Base-by-base conservation (phyloP, 192 early-diverging fungal genomes). In the Coemansia sp. region DNA sequence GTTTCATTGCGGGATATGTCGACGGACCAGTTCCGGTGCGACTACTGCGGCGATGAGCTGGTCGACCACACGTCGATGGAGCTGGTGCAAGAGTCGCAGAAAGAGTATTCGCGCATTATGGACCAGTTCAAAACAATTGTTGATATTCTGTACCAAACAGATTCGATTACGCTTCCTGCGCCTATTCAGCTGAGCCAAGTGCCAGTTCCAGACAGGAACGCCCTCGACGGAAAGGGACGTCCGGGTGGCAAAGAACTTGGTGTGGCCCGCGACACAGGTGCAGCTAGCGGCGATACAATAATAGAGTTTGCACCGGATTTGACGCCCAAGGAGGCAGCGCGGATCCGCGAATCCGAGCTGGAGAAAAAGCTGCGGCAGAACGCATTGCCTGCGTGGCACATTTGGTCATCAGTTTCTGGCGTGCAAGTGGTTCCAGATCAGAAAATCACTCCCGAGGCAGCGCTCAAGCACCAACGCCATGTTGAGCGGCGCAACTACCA, bases 351-450 rank as follows among this genome's bases (percentile, higher is more conserved):
- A 55, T 67, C 72, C 2, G 89, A 90, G 57, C 81, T 87, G 1
- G 85, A 85, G 48, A 84, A 87, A 67, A 90, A 88, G 56, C 71
- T 83, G 69, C 85, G 85, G 46, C 89, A 90, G 68, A 92, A 92
- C 60, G 88, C 87, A 19, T 75, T 92, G 37, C 90, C 90, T 15
- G 84, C 85, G 23, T 92, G 90, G 90, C 90, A 92, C 67, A 84
- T 85, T 25, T 87, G 87, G 60, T 87, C 85, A 58, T 90, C 90
- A 1, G 87, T 92, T 0, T 89, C 89, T 7, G 84, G 85, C 17
- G 68, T 80, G 40, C 74, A 82, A 55, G 77, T 76, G 70, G 80
- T 76, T 4, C 46, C 49, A 0, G 74, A 66, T 40, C 57, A 66
- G 20, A 75, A 65, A 69, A 81, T 81, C 49, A 66, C 69, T 1